Evolutionary conservation across 257 asterid species (phyloP).

Genomic region (Capsicum rhomboideum): DNA sequence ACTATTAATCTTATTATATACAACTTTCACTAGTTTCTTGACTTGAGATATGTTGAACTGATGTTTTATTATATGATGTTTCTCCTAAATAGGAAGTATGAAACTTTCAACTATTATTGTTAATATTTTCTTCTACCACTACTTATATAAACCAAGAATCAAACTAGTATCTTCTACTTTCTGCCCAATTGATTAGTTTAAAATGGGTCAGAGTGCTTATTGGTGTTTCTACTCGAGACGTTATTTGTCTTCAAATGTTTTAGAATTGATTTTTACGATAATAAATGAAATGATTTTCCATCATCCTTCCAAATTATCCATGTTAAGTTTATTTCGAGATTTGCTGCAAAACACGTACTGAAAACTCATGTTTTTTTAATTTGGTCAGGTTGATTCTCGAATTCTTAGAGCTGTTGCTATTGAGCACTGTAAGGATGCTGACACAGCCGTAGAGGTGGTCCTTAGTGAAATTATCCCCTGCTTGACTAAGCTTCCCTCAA

Average conservation of each 20-base stretch:
- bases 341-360: not conserved
- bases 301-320: not conserved
- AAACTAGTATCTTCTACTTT: not conserved
- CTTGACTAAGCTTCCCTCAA: slow-evolving; percentile 14
- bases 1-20: not conserved
- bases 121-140: not conserved
- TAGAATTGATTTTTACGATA: not conserved
- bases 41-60: not conserved
- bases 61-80: not conserved
- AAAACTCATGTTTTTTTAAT: not conserved
- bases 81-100: not conserved
- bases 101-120: not conserved
- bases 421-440: slow-evolving; percentile 63
- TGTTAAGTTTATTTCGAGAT: not conserved
- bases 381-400: slow-evolving; percentile 60
- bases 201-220: not conserved
- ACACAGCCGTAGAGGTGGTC: slow-evolving; percentile 61
- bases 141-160: not conserved
- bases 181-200: not conserved
- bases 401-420: slow-evolving; percentile 73
- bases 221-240: not conserved
- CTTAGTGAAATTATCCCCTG: slow-evolving; percentile 65
- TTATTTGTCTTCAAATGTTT: not conserved
- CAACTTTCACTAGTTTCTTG: not conserved
- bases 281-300: not conserved